Evolutionary conservation across 2,329 filamentous ascomycete genomes (phyloP), one percentile per base, ranked within the genome.

Genomic region (Pseudogymnoascus sp.): DNA sequence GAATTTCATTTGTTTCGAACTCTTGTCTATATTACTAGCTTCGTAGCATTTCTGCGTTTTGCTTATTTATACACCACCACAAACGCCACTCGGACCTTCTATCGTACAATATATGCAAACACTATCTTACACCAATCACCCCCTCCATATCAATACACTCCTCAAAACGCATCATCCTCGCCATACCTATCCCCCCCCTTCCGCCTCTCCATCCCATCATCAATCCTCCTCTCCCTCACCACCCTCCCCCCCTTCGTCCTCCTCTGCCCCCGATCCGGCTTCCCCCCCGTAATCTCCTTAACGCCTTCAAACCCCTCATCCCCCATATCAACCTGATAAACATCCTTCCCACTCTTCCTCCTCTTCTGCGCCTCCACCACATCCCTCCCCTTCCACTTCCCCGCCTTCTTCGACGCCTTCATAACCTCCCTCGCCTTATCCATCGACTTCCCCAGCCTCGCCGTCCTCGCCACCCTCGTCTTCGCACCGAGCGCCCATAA

Each of bases 401-500:
- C 73, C 16, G 77, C 76, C 68, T 78, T 78, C 63, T 76, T 69
- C 6, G 74, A 74, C 2, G 71, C 75, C 21, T 73, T 74, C 61
- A 74, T 69, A 61, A 62, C 37, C 5, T 68, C 69, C 67, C 74
- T 76, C 1, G 71, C 71, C 51, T 69, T 66, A 43, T 66, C 68
- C 10, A 63, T 68, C n/a, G 19, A 13, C 39, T 48, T 62, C 2
- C 90, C 90, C 2, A 89, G 76, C 6, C 86, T 83, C 48, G 90
- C 77, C 13, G 78, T 80, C 57, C 90, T 80, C 1, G 76, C 73
- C 3, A 89, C 83, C 11, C 92, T 83, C 0, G 92, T 96, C 81
- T 98, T 98, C 21, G 93, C 93, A 0, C 95, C 95, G 0, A 98
- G 80, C 0, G 93, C 92, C 95, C 95, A 99, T 8, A 98, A 80